Percentiles rank a stretch among this genome's conserved stretches.
These are phyloP conservation scores for Phanerochaete sordida DNA, from an alignment of 768 basidiomycete species.

Conservation along the genomic window DNA sequence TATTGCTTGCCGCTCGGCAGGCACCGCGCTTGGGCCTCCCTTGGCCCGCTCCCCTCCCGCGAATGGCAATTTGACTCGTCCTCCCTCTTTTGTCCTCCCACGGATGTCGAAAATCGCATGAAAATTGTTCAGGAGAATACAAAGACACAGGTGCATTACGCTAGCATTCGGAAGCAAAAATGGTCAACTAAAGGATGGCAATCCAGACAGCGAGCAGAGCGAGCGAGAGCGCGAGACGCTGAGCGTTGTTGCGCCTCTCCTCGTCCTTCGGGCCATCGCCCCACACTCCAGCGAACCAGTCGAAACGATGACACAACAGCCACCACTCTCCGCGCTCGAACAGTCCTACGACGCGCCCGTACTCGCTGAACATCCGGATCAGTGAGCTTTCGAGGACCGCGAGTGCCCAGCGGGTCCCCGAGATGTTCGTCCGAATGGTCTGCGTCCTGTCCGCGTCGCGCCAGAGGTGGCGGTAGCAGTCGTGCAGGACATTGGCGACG, in stretches of 20 bases:
- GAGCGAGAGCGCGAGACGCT: conserved; percentile 24
- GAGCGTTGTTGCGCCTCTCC: conserved; percentile 38
- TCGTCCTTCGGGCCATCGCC: conserved; percentile 40
- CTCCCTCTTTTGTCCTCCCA: not conserved
- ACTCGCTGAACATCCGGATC: conserved; percentile 49
- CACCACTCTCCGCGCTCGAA: conserved; percentile 39
- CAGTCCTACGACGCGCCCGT: conserved; percentile 43
- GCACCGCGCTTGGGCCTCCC: conserved; percentile 3
- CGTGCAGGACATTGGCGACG: conserved; percentile 43
- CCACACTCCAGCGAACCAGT: conserved; percentile 48
- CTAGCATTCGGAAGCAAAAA: not conserved
- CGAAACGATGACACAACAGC: conserved; percentile 42
- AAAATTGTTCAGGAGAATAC: not conserved
- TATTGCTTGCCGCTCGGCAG: conserved; percentile 19
- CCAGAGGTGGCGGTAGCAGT: conserved; percentile 45
- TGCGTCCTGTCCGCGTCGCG: conserved; percentile 34
- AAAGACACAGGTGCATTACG: too few species aligned
- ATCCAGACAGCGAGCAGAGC: not conserved
- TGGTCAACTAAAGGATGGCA: not conserved
- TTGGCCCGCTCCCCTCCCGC: not conserved
- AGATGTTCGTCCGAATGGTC: conserved; percentile 32
- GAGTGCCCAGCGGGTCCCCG: conserved; percentile 32
- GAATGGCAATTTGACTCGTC: conserved; percentile 12
- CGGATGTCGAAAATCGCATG: not conserved
- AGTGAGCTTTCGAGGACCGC: conserved; percentile 49